phyloP scores from a whole-genome alignment of 2,329 filamentous ascomycete species.

The Exophiala spinifera region DNA sequence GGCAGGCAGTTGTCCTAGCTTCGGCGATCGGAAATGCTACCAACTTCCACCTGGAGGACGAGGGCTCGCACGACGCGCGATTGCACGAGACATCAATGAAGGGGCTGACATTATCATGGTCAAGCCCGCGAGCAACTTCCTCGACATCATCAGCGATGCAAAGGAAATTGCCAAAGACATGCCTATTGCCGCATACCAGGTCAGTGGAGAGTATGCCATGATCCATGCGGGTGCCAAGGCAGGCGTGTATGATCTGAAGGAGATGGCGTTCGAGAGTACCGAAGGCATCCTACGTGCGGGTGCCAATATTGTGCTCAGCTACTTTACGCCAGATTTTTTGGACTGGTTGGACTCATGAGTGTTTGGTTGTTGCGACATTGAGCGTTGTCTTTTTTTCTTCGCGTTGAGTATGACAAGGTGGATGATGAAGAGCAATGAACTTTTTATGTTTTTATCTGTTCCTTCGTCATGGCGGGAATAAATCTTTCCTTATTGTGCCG shows the following conservation, averaged over 20 bases:
- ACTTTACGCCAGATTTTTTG: slow-evolving; percentile 80
- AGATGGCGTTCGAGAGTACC: slow-evolving; percentile 91
- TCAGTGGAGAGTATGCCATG: slow-evolving; percentile 97
- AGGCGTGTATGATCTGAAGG: slow-evolving; percentile 90
- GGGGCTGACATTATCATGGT: slow-evolving; percentile 99
- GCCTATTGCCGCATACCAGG: slow-evolving; percentile 93
- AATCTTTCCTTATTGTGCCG: too few relatives aligned
- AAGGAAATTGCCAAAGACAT: slow-evolving; percentile 91
- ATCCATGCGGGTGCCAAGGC: slow-evolving; percentile 94
- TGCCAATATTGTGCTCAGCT: slow-evolving; percentile 87
- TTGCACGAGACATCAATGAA: slow-evolving; percentile 83
- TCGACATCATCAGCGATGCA: slow-evolving; percentile 96
- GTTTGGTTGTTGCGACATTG: background rate
- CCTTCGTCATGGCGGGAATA: too few relatives aligned
- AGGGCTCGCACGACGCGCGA: slow-evolving; percentile 85
- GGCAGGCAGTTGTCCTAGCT: slow-evolving; percentile 83
- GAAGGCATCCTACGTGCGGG: slow-evolving; percentile 91
- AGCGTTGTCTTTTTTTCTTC: background rate
- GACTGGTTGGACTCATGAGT: slow-evolving; percentile 52
- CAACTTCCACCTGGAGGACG: slow-evolving; percentile 90
- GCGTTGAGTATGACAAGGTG: background rate
- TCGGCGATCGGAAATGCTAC: slow-evolving; percentile 94
- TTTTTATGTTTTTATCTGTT: too few relatives aligned
- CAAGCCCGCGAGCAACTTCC: slow-evolving; percentile 91
- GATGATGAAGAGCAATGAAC: background rate